phyloP scores from a whole-genome alignment of 768 basidiomycete genomes.

The Udeniomyces megalosporus region DNA sequence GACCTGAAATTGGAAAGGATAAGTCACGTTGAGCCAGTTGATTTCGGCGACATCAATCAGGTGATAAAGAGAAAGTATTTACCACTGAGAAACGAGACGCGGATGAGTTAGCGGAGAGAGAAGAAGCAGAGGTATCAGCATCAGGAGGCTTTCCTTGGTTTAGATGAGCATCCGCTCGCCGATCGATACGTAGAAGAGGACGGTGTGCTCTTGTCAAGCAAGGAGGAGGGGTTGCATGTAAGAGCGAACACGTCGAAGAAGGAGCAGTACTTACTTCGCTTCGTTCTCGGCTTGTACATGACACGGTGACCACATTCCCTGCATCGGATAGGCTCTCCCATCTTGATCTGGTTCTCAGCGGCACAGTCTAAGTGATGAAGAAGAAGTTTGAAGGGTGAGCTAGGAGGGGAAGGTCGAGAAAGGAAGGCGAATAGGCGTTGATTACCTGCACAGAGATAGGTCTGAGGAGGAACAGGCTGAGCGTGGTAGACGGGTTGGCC shows the following conservation, averaged over 20 bases:
- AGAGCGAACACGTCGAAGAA: background rate
- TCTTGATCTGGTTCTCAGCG: conserved; percentile 15
- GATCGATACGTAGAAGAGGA: background rate
- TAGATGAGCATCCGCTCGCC: background rate
- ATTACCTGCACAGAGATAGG: conserved; percentile 13
- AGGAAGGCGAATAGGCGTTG: background rate
- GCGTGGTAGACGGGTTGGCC: background rate
- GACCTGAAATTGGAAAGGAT: background rate
- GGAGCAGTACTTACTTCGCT: conserved; percentile 2
- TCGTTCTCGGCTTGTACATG: conserved; percentile 16
- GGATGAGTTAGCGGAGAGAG: background rate
- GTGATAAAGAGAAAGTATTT: background rate
- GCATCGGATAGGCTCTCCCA: conserved; percentile 16
- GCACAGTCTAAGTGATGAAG: conserved; percentile 6
- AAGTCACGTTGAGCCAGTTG: background rate
- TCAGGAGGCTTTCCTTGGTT: background rate
- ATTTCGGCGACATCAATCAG: too few relatives aligned
- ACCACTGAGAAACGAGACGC: background rate
- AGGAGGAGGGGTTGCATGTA: too few relatives aligned
- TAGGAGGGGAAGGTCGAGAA: background rate
- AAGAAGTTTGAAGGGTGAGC: background rate
- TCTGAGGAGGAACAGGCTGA: background rate
- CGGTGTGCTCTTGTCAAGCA: too few relatives aligned
- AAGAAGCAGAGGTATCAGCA: background rate
- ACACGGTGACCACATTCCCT: conserved; percentile 14